Conservation (phyloP, 2,329 filamentous ascomycete genomes). For the Penicillium rolfsii region DNA sequence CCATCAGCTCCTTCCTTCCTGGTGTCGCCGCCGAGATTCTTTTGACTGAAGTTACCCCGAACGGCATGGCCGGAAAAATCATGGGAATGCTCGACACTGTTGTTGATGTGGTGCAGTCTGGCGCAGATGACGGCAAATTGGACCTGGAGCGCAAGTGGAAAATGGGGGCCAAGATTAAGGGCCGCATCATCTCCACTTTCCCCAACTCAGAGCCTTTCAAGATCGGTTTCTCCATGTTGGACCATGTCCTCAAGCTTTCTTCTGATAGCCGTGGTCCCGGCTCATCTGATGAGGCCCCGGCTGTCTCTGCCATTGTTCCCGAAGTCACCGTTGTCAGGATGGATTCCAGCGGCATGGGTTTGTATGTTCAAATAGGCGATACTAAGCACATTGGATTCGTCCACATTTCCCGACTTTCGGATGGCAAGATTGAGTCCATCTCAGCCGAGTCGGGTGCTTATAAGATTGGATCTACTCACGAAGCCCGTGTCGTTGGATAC, state of each 20-base stretch:
- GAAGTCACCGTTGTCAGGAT: conserved; percentile 79
- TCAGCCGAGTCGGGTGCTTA: conserved; percentile 76
- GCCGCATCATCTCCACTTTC: conserved; percentile 84
- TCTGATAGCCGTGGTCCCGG: conserved; percentile 38
- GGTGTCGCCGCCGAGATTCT: conserved; percentile 88
- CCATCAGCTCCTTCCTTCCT: conserved; percentile 86
- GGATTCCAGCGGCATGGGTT: conserved; percentile 70
- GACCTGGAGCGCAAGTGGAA: conserved; percentile 80
- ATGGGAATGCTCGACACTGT: conserved; percentile 91
- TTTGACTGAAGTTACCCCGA: conserved; percentile 71
- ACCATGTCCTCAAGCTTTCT: conserved; percentile 74
- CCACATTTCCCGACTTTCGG: conserved; percentile 89
- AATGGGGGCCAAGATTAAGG: conserved; percentile 80
- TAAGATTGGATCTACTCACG: conserved; percentile 76
- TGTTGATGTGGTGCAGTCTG: conserved; percentile 87
- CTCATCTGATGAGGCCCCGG: conserved; percentile 51
- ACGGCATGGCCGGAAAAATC: conserved; percentile 84
- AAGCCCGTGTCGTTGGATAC: conserved; percentile 81
- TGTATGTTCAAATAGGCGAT: conserved; percentile 75
- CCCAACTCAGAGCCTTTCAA: conserved; percentile 78
- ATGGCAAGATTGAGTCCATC: conserved; percentile 83
- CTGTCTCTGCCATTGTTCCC: conserved; percentile 71
- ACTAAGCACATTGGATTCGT: conserved; percentile 77
- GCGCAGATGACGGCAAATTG: conserved; percentile 68
- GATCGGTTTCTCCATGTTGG: conserved; percentile 82